Base-by-base conservation (phyloP, 768 basidiomycete genomes). In the Lenzites betulinus region DNA sequence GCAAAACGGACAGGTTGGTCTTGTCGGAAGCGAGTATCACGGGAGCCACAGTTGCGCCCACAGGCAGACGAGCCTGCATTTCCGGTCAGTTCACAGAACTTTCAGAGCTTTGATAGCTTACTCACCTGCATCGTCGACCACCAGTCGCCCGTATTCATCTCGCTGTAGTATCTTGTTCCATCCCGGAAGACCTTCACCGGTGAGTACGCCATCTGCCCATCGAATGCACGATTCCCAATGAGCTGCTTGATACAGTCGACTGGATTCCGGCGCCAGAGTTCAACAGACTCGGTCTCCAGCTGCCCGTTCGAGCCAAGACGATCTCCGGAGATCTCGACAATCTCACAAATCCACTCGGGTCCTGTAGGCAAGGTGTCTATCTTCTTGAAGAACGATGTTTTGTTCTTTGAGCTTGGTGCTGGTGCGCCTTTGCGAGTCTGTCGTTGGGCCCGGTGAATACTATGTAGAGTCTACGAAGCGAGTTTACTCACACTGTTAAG, bases 21-120 rank as follows among this genome's bases (percentile, higher is more conserved):
- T 73, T 71, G 50, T 74, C 73, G 1, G 70, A 63, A 22, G 69
- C 38, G 1, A 73, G 52, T 15, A 74, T 70, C 1, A 72, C 49
- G 0, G 70, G 73, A 1, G 64, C 57, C 16, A 73, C 22, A 0
- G 70, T 67, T 2, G 66, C 60, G 33, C 66, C 67, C 1, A 13
- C 18, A 2, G 30, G 30, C 6, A 33, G 30, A 33, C 30, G 30
- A 4, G 30, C 30, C 30, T 33, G 30, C 11, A 33, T 4, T 4
- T 4, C 6, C 30, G 30, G 30, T 33, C 4, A 33, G 30, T 33
- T 33, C 30, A 33, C 30, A n/a, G n/a, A n/a, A n/a, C n/a, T n/a
- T n/a, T 33, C 30, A 33, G 4, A 33, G 11, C 30, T 5, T 33
- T 33, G 11, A 33, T 33, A 33, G 4, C 11, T 33, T 33, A 11